Evolutionary conservation across 495 filamentous ascomycete species (phyloP).

Genomic region (Cryomyces minteri): DNA sequence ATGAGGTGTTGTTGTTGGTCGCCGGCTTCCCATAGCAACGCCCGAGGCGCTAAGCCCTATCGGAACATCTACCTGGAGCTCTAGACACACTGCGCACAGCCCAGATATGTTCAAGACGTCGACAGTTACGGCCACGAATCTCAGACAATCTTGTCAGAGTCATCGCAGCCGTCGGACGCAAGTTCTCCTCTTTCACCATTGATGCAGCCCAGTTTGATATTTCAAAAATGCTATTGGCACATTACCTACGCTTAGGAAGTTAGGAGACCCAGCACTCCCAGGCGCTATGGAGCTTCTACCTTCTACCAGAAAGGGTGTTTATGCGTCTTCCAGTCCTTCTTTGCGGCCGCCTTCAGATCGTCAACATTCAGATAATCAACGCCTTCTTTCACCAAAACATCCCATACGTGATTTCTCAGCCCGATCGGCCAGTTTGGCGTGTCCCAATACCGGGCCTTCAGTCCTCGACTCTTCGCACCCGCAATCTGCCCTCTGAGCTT

Average conservation of each 20-base stretch:
- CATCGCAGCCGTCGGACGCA: not conserved
- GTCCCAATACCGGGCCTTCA: slow-evolving; percentile 68
- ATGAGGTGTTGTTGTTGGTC: no score
- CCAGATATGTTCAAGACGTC: no score
- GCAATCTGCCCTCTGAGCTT: slow-evolving; percentile 44
- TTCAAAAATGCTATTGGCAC: not conserved
- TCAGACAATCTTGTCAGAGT: no score
- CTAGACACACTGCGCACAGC: no score
- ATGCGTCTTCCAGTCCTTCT: slow-evolving; percentile 22
- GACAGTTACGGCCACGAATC: no score
- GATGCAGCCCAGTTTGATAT: not conserved
- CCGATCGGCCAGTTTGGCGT: slow-evolving; percentile 58
- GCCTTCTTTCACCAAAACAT: slow-evolving; percentile 49
- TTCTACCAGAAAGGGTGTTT: not conserved
- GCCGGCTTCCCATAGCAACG: no score
- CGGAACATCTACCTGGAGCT: no score
- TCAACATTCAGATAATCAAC: slow-evolving; percentile 63
- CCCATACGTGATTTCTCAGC: slow-evolving; percentile 56
- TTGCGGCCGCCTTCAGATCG: slow-evolving; percentile 41
- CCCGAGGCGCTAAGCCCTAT: no score
- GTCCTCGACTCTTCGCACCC: slow-evolving; percentile 45
- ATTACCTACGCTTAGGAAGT: not conserved
- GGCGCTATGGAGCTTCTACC: not conserved
- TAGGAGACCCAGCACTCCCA: not conserved
- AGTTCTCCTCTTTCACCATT: not conserved